Evolutionary conservation across 768 basidiomycete species (phyloP).

Genomic region (Mrakia hoshinonis): DNA sequence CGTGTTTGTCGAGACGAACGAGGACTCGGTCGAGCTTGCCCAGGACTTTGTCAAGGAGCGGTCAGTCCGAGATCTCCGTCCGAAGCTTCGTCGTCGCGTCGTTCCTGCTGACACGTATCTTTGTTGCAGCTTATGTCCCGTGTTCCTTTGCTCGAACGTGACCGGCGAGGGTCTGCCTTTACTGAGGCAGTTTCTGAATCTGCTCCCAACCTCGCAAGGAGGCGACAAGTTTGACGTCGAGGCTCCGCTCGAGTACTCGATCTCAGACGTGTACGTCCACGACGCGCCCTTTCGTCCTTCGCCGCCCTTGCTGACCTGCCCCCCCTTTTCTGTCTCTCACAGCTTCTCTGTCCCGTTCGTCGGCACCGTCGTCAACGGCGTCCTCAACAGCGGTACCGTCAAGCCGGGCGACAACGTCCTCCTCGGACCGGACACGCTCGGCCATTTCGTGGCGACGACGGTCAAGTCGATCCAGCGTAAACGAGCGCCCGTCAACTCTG

Average conservation of each 20-base stretch:
- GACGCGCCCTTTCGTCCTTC: slow-evolving; percentile 34
- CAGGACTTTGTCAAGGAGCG: slow-evolving; percentile 60
- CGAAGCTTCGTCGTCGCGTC: slow-evolving; percentile 22
- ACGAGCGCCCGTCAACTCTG: slow-evolving; percentile 69
- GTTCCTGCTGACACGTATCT: slow-evolving; percentile 22
- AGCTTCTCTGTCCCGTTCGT: slow-evolving; percentile 30
- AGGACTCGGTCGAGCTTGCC: slow-evolving; percentile 70
- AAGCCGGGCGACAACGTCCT: slow-evolving; percentile 73
- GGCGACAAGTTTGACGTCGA: slow-evolving; percentile 72
- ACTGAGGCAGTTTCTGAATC: slow-evolving; percentile 78
- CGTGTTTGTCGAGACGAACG: slow-evolving; percentile 58
- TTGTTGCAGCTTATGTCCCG: slow-evolving; percentile 60
- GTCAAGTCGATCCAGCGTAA: slow-evolving; percentile 93
- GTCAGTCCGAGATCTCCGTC: slow-evolving; percentile 42
- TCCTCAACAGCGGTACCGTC: slow-evolving; percentile 63
- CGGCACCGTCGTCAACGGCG: slow-evolving; percentile 48
- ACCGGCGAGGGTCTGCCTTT: slow-evolving; percentile 46
- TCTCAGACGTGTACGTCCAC: slow-evolving; percentile 41
- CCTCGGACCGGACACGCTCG: slow-evolving; percentile 86
- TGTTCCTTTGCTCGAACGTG: slow-evolving; percentile 67
- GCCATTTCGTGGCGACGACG: slow-evolving; percentile 60
- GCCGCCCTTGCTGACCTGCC: neutral
- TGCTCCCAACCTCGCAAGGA: slow-evolving; percentile 76
- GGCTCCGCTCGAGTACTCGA: slow-evolving; percentile 43
- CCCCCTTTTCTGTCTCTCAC: neutral